Evolutionary conservation across 2,329 filamentous ascomycete genomes (phyloP).

Genomic region (Hymenoscyphus occultus): DNA sequence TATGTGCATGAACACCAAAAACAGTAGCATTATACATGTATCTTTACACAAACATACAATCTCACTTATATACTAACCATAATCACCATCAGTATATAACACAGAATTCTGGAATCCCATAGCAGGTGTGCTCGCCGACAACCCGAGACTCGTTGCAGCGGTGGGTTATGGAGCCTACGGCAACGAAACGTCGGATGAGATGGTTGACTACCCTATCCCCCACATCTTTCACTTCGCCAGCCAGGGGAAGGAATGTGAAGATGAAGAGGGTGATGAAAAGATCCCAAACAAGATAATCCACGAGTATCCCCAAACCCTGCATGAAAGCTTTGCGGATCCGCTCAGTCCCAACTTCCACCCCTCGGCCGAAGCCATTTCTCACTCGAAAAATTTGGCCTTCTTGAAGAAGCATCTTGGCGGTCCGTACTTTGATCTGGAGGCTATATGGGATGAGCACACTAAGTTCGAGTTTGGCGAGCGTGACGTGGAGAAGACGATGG

Average conservation of each 20-base stretch:
- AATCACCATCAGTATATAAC: background rate
- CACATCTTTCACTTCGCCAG: conserved; percentile 14
- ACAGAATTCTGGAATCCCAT: conserved; percentile 3
- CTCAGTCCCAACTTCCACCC: conserved; percentile 17
- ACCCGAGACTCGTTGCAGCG: conserved; percentile 5
- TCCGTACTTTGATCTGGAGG: conserved; percentile 70
- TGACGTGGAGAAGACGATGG: conserved; percentile 70
- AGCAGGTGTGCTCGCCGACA: background rate
- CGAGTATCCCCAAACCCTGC: conserved; percentile 14
- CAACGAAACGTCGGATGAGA: background rate
- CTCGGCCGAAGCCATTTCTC: conserved; percentile 49
- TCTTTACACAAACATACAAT: no score
- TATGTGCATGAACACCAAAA: background rate
- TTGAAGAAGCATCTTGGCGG: conserved; percentile 61
- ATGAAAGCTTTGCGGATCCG: conserved; percentile 19
- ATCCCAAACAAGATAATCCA: background rate
- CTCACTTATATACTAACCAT: background rate
- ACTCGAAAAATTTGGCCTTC: conserved; percentile 64
- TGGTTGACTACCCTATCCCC: background rate
- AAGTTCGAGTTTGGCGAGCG: conserved; percentile 67
- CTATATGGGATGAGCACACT: conserved; percentile 77
- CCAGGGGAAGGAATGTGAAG: background rate
- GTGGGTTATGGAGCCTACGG: conserved; percentile 11
- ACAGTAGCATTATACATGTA: no score
- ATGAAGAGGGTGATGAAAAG: background rate